phyloP scores from a whole-genome alignment of 176 grass and related monocot genomes.

The Chrysopogon serrulatus region DNA sequence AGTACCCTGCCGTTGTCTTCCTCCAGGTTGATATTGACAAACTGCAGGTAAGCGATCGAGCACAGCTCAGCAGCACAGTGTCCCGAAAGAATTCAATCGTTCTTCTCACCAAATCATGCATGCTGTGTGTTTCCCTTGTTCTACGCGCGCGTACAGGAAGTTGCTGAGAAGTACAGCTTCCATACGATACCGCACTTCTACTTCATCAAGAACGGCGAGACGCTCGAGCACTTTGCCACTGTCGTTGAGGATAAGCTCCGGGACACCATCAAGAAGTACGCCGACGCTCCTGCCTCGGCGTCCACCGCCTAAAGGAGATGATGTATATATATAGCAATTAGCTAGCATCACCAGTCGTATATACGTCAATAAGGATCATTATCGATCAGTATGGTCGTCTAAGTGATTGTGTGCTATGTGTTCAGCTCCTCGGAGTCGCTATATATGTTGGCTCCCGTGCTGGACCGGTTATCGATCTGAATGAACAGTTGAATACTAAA shows the following conservation, averaged over 20 bases:
- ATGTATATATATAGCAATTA: too few relatives aligned
- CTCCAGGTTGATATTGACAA: conserved; percentile 70
- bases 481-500: not conserved
- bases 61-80: too few relatives aligned
- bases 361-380: too few relatives aligned
- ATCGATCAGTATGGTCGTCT: too few relatives aligned
- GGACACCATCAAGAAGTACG: not conserved
- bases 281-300: not conserved
- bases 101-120: too few relatives aligned
- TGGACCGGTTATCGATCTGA: not conserved
- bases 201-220: conserved; percentile 31
- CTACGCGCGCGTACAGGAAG: conserved; percentile 39
- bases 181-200: conserved; percentile 57
- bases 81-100: not conserved
- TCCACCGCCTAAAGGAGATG: too few relatives aligned
- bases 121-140: too few relatives aligned
- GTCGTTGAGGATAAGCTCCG: conserved; percentile 40
- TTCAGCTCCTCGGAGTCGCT: not conserved
- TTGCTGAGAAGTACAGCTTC: conserved; percentile 17
- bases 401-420: too few relatives aligned
- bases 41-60: too few relatives aligned
- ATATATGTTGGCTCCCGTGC: not conserved
- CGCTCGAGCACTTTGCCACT: conserved; percentile 23
- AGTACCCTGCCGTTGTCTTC: conserved; percentile 45
- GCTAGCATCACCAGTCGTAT: too few relatives aligned